Percentiles rank a stretch among this genome's conserved stretches.
These are phyloP conservation scores for Emydomyces testavorans DNA, from an alignment of 2,329 filamentous ascomycete species.

Conservation along the genomic window DNA sequence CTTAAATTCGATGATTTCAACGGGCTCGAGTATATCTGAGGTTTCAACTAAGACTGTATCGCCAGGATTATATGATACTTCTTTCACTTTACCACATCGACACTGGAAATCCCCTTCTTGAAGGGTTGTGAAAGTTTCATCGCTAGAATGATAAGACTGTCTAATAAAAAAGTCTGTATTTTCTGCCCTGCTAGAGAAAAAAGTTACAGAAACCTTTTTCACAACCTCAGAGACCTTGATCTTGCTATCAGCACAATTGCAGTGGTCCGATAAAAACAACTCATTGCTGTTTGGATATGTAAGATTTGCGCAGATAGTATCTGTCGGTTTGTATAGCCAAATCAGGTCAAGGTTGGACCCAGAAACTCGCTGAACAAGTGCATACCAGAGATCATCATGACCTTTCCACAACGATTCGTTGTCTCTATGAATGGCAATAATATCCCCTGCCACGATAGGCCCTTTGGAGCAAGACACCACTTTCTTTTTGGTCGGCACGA, in stretches of 20 bases:
- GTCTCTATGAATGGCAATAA: conserved; percentile 39
- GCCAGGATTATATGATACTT: conserved; percentile 37
- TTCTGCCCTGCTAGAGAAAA: conserved; percentile 40
- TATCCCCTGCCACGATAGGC: conserved; percentile 37
- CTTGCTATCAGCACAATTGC: conserved; percentile 50
- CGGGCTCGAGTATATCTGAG: conserved; percentile 45
- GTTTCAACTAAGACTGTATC: conserved; percentile 48
- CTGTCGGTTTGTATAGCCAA: conserved; percentile 61
- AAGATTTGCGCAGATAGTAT: conserved; percentile 58
- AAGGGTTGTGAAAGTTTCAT: conserved; percentile 53
- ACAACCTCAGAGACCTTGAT: conserved; percentile 47
- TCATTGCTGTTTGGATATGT: conserved; percentile 61
- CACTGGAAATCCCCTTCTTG: conserved; percentile 46
- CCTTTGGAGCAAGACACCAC: conserved; percentile 25
- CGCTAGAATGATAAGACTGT: conserved; percentile 52
- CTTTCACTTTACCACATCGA: conserved; percentile 23
- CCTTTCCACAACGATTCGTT: conserved; percentile 47
- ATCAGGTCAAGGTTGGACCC: conserved; percentile 48
- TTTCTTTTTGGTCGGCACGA: not conserved
- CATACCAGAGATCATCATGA: conserved; percentile 51
- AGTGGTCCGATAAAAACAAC: conserved; percentile 65
- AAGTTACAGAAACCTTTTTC: conserved; percentile 47
- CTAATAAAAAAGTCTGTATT: conserved; percentile 53
- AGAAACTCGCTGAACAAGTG: conserved; percentile 50
- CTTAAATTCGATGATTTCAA: conserved; percentile 41